A percentile compares a stretch with the other conserved stretches of the same genome.
Evolutionary conservation across 2,329 filamentous ascomycete species (phyloP).

Genomic region (Chaetomium strumarium): DNA sequence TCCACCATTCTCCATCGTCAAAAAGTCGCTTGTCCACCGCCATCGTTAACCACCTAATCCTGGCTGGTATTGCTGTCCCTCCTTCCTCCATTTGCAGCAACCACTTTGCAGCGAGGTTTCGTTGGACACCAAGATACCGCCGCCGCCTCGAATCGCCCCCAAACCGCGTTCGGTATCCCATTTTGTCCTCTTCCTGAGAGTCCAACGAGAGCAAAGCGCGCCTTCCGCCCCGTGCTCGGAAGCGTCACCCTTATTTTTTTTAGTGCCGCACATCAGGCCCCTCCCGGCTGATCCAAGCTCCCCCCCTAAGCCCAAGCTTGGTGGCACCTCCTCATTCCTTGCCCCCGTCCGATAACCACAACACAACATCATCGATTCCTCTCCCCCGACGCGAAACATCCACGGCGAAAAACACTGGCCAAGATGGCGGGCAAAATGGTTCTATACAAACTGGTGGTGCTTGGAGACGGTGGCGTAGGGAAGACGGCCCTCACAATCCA

Average conservation of each 20-base stretch:
- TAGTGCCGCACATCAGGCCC: conserved; percentile 11
- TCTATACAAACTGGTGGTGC: conserved; percentile 90
- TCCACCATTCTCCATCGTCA: conserved; percentile 20
- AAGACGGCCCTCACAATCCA: conserved; percentile 95
- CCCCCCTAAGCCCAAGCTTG: conserved; percentile 10
- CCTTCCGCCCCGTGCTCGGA: not conserved
- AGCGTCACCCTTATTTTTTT: not conserved
- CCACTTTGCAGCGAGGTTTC: conserved; percentile 12
- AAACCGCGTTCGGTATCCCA: not conserved
- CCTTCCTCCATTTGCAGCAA: conserved; percentile 1
- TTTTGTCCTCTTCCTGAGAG: not conserved
- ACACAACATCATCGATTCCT: not conserved
- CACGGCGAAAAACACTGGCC: conserved; percentile 2
- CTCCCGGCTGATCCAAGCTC: conserved; percentile 20
- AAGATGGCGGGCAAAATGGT: conserved; percentile 90
- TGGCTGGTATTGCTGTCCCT: conserved; percentile 9
- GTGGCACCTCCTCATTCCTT: conserved; percentile 13
- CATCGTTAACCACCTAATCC: conserved; percentile 5
- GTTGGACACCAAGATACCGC: conserved; percentile 12
- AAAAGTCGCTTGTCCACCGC: conserved; percentile 17
- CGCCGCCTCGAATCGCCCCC: conserved; percentile 8
- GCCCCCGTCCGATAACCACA: conserved; percentile 14
- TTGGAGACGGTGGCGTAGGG: conserved; percentile 88
- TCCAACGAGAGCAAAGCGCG: not conserved
- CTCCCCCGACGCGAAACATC: conserved; percentile 4